Evolutionary conservation across 2,329 filamentous ascomycete species (phyloP).

Genomic region (Nigrospora sphaerica): DNA sequence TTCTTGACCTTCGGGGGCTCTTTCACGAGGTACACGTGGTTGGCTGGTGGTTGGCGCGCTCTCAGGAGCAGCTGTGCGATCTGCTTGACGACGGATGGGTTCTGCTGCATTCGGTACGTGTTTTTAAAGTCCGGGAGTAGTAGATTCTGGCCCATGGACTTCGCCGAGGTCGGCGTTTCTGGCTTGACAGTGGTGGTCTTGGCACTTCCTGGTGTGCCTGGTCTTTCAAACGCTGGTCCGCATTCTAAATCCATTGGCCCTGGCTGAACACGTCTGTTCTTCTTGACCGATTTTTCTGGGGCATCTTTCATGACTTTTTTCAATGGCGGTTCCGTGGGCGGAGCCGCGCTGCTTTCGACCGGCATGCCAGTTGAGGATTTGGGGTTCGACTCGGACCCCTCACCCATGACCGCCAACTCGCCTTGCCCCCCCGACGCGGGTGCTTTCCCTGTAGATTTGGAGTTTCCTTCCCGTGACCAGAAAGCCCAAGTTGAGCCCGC

Average conservation of each 20-base stretch:
- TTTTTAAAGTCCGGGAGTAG: constrained; percentile 62
- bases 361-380: constrained; percentile 36
- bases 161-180: constrained; percentile 24
- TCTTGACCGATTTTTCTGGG: constrained; percentile 19
- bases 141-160: constrained; percentile 47
- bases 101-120: constrained; percentile 61
- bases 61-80: constrained; percentile 51
- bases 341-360: constrained; percentile 23
- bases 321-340: constrained; percentile 24
- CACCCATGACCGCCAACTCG: constrained; percentile 49
- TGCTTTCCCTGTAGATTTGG: constrained; percentile 24
- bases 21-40: constrained; percentile 66
- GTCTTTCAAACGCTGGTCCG: constrained; percentile 21
- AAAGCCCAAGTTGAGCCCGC: constrained; percentile 71
- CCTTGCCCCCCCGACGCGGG: constrained; percentile 31
- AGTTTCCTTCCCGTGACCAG: constrained; percentile 57
- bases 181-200: constrained; percentile 21
- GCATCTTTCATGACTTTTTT: constrained; percentile 19
- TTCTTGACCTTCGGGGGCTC: constrained; percentile 69
- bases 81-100: constrained; percentile 64
- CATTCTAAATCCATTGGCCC: constrained; percentile 41
- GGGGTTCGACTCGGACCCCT: constrained; percentile 50
- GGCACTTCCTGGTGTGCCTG: constrained; percentile 24
- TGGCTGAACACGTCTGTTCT: constrained; percentile 37
- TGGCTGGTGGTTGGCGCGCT: constrained; percentile 48